phyloP scores from a whole-genome alignment of 2,329 filamentous ascomycete genomes.

The Trichoderma koningii region DNA sequence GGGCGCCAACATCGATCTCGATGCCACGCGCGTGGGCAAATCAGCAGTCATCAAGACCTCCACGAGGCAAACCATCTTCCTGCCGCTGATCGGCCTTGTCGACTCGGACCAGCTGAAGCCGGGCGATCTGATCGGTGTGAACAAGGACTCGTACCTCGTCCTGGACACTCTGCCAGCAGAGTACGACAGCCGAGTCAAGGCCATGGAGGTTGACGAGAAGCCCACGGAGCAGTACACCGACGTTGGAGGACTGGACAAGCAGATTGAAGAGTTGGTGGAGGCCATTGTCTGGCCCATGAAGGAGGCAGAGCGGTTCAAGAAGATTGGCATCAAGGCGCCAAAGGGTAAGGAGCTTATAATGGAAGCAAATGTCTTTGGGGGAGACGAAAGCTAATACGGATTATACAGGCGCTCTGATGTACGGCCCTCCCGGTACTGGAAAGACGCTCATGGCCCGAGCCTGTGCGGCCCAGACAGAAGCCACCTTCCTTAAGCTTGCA shows the following conservation, averaged over 20 bases:
- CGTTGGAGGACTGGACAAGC: constrained; percentile 95
- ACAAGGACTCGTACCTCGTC: constrained; percentile 98
- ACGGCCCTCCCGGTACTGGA: constrained; percentile 86
- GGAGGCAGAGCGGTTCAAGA: constrained; percentile 98
- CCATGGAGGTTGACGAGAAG: constrained; percentile 99
- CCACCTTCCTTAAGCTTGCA: constrained; percentile 97
- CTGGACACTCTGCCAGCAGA: constrained; percentile 95
- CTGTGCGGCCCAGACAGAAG: constrained; percentile 95
- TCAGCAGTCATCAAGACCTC: constrained; percentile 99
- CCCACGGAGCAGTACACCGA: constrained; percentile 98
- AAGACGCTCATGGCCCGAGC: constrained; percentile 92
- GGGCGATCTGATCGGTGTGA: constrained; percentile 94
- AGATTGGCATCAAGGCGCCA: constrained; percentile 98
- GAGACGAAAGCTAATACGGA: neutral
- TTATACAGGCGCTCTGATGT: constrained; percentile 94
- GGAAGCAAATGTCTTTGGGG: neutral
- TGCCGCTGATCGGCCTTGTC: constrained; percentile 94
- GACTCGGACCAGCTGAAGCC: constrained; percentile 95
- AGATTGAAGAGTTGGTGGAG: constrained; percentile 98
- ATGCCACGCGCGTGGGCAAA: constrained; percentile 95
- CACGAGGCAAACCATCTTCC: constrained; percentile 96
- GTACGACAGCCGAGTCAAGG: constrained; percentile 98
- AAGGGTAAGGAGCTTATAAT: constrained; percentile 66
- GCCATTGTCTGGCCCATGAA: constrained; percentile 99
- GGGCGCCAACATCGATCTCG: constrained; percentile 96